These are phyloP conservation scores for Leucaena leucocephala DNA, from an alignment of 306 rosid genomes.

Conservation along the genomic window DNA sequence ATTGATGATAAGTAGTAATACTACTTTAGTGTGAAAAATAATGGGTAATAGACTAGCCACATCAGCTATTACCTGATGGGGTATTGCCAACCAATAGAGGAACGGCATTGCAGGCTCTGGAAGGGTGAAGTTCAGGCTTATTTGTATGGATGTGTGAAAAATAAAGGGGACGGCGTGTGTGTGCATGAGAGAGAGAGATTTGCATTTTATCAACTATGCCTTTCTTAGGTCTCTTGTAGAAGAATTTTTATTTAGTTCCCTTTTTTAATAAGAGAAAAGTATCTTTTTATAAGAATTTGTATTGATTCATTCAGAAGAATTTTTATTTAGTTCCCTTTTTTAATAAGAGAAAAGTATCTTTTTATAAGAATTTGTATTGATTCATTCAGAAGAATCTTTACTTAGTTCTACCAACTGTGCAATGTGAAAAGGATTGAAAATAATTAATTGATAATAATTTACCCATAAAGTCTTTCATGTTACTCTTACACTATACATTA, in stretches of 20 bases:
- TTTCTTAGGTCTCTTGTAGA: not conserved
- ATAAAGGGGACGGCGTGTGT: not conserved
- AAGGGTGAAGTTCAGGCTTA: not conserved
- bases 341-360: not conserved
- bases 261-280: not conserved
- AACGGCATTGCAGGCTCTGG: not conserved
- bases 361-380: not conserved
- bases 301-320: not conserved
- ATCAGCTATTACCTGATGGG: not conserved
- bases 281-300: not conserved
- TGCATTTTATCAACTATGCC: not conserved
- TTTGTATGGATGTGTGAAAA: not conserved
- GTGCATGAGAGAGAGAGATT: not conserved
- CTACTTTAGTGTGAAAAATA: not conserved
- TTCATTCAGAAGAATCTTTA: not conserved
- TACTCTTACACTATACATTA: not conserved
- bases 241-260: not conserved
- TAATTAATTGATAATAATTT: not conserved
- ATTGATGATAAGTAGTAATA: not conserved
- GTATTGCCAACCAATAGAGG: not conserved
- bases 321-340: not conserved
- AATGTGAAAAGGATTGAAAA: slow-evolving; percentile 1
- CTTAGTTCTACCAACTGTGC: not conserved
- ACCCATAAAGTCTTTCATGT: not conserved
- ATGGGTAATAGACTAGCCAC: not conserved